phyloP scores from a whole-genome alignment of 352 stramenopile species.

The Globisporangium nagaii region DNA sequence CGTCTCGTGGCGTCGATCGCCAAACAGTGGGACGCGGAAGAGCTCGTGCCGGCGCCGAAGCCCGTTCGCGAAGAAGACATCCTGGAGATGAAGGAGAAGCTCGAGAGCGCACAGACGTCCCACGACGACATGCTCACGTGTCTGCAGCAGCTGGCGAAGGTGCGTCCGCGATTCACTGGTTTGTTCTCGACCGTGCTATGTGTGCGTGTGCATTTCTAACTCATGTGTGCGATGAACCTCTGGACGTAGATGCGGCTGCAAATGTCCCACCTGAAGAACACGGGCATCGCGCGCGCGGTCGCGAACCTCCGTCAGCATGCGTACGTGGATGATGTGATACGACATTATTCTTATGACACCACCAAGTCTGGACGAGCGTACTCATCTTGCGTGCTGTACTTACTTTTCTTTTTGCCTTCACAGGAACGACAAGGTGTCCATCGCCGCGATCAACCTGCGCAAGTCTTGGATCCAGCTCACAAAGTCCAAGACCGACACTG shows the following conservation, averaged over 20 bases:
- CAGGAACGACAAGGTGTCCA: slow-evolving; percentile 79
- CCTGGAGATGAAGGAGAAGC: slow-evolving; percentile 46
- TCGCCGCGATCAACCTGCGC: slow-evolving; percentile 55
- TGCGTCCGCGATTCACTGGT: slow-evolving; percentile 9
- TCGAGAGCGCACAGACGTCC: slow-evolving; percentile 38
- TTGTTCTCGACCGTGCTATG: too few relatives aligned
- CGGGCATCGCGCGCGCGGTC: slow-evolving; percentile 54
- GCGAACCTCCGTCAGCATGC: slow-evolving; percentile 65
- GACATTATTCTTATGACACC: too few relatives aligned
- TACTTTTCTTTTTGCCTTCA: background rate
- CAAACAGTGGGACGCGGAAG: slow-evolving; percentile 43
- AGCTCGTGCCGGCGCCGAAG: slow-evolving; percentile 39
- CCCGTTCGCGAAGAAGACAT: slow-evolving; percentile 54
- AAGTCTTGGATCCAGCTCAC: slow-evolving; percentile 69
- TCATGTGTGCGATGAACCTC: too few relatives aligned
- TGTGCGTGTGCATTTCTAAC: background rate
- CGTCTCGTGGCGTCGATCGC: slow-evolving; percentile 29
- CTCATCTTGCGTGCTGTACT: background rate
- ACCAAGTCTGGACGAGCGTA: background rate
- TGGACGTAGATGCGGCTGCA: slow-evolving; percentile 50
- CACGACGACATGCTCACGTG: slow-evolving; percentile 65
- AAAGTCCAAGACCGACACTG: slow-evolving; percentile 29
- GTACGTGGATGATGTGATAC: too few relatives aligned
- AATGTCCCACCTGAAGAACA: slow-evolving; percentile 63
- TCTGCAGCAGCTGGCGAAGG: slow-evolving; percentile 49